Base-by-base conservation (phyloP, 1,284 basidiomycete genomes). In the Gastroboletus turbinatus region DNA sequence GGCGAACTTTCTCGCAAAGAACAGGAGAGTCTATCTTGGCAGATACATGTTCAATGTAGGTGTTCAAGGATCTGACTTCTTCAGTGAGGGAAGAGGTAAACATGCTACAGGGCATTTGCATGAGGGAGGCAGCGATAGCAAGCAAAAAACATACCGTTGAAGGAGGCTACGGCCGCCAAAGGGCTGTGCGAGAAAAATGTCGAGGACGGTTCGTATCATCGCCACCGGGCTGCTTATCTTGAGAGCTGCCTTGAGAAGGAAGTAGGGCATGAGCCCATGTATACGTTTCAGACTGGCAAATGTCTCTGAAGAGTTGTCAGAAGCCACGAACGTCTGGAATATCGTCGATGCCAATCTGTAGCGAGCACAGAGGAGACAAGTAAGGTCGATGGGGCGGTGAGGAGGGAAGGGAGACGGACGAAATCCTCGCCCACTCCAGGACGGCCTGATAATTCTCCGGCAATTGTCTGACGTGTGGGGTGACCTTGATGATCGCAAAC, bases 251-350 rank as follows among this genome's bases (percentile, higher is more conserved):
- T 95, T 96, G 58, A 99, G 83, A 78, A 98, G 87, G 68, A 98
- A 94, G 75, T 99, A 99, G 4, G 96, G 96, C 94, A 99, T 98
- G 56, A 98, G 77, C 1, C 93, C 93, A 69, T 99, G 97, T 53
- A 98, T 84, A 42, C 96, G 84, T 76, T 98, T 99, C 60, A 99
- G 76, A 59, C 86, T 83, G 1, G 91, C 82, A 62, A 98, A 90
- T 13, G 87, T 90, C 63, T 97, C 92, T 4, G 95, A 96, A 11
- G 95, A 91, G 56, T 88, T 90, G 73, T 99, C 96, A 16, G 93
- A 85, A 1, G 96, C 96, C 35, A 98, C 85, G 65, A 96, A 96
- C 46, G 93, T 86, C 63, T 96, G 94, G 72, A 98, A 99, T 49
- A 98, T 87, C 4, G 96, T 97, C 5, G 96, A 96, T 0, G 96